Evolutionary conservation across 257 asterid genomes (phyloP).

Genomic region (Rehmannia glutinosa): DNA sequence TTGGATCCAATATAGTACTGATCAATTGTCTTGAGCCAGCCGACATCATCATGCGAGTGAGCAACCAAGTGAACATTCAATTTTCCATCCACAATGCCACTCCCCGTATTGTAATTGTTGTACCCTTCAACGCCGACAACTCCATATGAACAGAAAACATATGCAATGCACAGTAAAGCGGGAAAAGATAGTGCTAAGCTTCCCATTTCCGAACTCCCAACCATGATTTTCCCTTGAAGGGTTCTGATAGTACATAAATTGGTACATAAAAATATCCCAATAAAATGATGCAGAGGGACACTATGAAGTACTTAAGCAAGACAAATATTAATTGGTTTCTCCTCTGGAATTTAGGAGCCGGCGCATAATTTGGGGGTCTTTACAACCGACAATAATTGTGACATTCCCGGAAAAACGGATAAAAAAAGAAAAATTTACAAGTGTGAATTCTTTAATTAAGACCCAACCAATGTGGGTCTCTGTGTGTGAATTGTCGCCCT

Average conservation of each 20-base stretch:
- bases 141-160: conserved; percentile 25
- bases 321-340: conserved; percentile 8
- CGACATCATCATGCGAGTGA: conserved; percentile 90
- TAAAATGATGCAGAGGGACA: neutral
- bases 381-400: too few relatives aligned
- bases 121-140: conserved; percentile 40
- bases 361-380: neutral
- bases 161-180: conserved; percentile 28
- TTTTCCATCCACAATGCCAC: conserved; percentile 60
- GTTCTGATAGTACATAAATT: neutral
- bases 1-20: conserved; percentile 93
- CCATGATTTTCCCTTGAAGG: too few relatives aligned
- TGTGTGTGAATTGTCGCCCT: too few relatives aligned
- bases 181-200: conserved; percentile 14
- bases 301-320: neutral
- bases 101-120: conserved; percentile 47
- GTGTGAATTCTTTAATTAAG: too few relatives aligned
- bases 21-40: conserved; percentile 90
- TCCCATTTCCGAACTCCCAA: too few relatives aligned
- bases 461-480: too few relatives aligned
- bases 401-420: too few relatives aligned
- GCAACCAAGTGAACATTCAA: conserved; percentile 91
- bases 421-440: too few relatives aligned
- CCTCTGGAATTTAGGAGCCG: conserved; percentile 13
- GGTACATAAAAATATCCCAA: neutral